These are phyloP conservation scores for Populus hybrid DNA, from an alignment of 441 rosid genomes.

Conservation along the genomic window DNA sequence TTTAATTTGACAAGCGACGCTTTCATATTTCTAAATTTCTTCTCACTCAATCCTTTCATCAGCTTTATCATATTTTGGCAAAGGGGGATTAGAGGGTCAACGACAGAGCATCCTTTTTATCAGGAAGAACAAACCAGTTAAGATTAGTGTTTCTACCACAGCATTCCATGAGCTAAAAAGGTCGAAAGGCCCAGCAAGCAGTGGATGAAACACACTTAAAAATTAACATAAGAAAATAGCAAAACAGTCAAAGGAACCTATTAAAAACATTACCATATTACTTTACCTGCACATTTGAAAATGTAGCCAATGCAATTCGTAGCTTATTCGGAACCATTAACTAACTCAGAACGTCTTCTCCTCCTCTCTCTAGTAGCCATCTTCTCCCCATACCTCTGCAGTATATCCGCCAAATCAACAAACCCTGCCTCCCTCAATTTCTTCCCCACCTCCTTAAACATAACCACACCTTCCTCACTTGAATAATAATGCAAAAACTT, in stretches of 20 bases:
- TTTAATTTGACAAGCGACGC: background rate
- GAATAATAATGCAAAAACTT: conserved; percentile 78
- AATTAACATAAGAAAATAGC: background rate
- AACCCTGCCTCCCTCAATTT: conserved; percentile 60
- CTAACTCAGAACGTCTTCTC: conserved; percentile 19
- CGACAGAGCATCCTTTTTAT: background rate
- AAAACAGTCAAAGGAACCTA: background rate
- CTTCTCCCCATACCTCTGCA: conserved; percentile 71
- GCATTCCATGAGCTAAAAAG: background rate
- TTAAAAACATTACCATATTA: background rate
- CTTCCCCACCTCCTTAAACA: conserved; percentile 67
- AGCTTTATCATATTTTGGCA: background rate
- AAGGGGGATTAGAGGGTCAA: background rate
- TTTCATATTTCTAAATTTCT: background rate
- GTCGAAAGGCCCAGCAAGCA: background rate
- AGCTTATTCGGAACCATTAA: background rate
- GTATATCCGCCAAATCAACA: conserved; percentile 80
- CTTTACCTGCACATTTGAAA: background rate
- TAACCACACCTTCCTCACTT: conserved; percentile 60
- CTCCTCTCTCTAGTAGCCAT: conserved; percentile 87
- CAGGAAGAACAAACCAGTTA: background rate
- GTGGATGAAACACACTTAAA: background rate
- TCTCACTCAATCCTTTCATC: background rate
- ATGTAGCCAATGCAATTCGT: background rate
- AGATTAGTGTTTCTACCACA: background rate